Evolutionary conservation across 176 grass and related monocot genomes (phyloP).

Genomic region (Rhynchospora tenuis): DNA sequence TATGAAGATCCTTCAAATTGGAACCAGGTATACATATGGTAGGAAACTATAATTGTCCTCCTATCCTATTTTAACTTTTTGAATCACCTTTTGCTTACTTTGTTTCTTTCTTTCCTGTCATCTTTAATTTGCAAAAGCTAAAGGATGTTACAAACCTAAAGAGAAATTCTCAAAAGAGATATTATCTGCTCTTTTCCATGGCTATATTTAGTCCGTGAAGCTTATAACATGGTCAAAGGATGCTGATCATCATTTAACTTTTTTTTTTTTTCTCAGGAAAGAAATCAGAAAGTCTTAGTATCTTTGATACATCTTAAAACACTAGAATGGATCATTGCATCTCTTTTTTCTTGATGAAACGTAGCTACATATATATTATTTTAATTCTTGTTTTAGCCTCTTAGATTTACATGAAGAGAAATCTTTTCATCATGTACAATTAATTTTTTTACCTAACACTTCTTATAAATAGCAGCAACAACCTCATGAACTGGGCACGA

Average conservation of each 20-base stretch:
- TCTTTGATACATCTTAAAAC: background rate
- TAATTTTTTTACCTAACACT: conserved; percentile 1
- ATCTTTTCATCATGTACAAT: background rate
- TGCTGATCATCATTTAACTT: background rate
- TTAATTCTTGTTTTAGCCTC: background rate
- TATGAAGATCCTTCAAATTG: conserved; percentile 79
- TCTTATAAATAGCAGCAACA: conserved; percentile 35
- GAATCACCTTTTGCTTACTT: conserved; percentile 17
- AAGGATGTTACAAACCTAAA: background rate
- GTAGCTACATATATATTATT: background rate
- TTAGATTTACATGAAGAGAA: background rate
- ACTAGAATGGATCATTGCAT: background rate
- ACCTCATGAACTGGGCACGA: conserved; percentile 24
- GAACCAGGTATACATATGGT: conserved; percentile 59
- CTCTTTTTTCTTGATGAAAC: conserved; percentile 2
- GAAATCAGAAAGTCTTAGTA: background rate
- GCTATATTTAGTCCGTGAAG: background rate
- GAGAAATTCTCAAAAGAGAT: background rate
- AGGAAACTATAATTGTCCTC: background rate
- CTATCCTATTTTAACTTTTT: conserved; percentile 23
- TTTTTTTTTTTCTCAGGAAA: background rate
- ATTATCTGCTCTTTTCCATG: background rate
- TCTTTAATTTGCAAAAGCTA: conserved; percentile 11
- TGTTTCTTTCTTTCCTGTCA: background rate
- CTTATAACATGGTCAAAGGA: background rate